Evolutionary conservation across 176 grass and related monocot genomes (phyloP).

Genomic region (Juncus effusus): DNA sequence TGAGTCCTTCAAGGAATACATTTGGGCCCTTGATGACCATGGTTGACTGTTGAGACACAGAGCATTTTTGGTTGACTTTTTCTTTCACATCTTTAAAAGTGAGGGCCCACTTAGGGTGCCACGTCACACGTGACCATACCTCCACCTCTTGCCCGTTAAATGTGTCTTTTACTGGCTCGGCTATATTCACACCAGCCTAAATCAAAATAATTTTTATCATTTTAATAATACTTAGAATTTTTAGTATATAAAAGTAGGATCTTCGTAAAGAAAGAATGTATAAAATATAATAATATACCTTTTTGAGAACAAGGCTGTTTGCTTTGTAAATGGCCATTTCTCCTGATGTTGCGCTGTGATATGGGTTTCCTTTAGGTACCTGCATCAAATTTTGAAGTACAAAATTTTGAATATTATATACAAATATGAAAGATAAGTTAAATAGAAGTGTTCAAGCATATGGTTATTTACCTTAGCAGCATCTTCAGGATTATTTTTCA

Average conservation of each 20-base stretch:
- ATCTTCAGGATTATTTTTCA: conserved; percentile 98
- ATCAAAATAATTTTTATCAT: conserved; percentile 13
- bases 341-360: conserved; percentile 91
- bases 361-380: conserved; percentile 95
- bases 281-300: conserved; percentile 38
- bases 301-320: conserved; percentile 79
- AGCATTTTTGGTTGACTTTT: conserved; percentile 45
- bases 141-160: conserved; percentile 96
- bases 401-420: conserved; percentile 18
- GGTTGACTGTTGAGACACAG: conserved; percentile 56
- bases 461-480: conserved; percentile 67
- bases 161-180: conserved; percentile 49
- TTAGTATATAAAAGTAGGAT: background rate
- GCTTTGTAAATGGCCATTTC: conserved; percentile 96
- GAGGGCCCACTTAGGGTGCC: conserved; percentile 79
- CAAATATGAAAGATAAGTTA: background rate
- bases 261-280: background rate
- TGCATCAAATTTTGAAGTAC: conserved; percentile 29
- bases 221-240: background rate
- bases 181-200: conserved; percentile 65
- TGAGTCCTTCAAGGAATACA: conserved; percentile 43
- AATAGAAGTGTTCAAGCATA: background rate
- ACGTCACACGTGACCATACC: conserved; percentile 81
- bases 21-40: conserved; percentile 59
- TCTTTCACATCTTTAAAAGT: conserved; percentile 56